Evolutionary conservation across 2,329 filamentous ascomycete species (phyloP).

Genomic region (Colletotrichum viniferum): DNA sequence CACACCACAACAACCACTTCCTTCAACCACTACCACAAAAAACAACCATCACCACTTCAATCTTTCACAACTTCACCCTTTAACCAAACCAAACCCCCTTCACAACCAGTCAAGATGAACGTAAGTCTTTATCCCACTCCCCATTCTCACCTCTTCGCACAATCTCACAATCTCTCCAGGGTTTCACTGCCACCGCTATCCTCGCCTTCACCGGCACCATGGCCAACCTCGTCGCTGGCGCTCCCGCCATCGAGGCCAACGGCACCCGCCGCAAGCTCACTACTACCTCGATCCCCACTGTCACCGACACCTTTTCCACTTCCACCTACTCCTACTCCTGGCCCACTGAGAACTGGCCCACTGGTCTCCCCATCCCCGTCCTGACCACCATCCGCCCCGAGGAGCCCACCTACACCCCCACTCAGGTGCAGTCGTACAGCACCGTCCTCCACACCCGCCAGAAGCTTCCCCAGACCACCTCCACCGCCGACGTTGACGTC

Average conservation of each 20-base stretch:
- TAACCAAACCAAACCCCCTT: background rate
- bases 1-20: background rate
- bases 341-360: background rate
- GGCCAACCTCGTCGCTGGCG: background rate
- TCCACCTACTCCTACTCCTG: no score
- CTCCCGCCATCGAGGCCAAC: background rate
- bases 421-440: background rate
- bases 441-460: background rate
- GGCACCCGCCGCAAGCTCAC: background rate
- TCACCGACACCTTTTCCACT: background rate
- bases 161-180: background rate
- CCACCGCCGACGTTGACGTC: background rate
- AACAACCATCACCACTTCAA: background rate
- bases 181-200: background rate
- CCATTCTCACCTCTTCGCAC: background rate
- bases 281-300: background rate
- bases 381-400: background rate
- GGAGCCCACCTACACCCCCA: background rate
- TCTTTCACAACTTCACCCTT: background rate
- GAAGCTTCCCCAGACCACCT: background rate
- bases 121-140: background rate
- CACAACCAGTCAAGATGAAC: background rate
- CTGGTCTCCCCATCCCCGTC: background rate
- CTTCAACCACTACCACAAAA: background rate
- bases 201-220: background rate